Evolutionary conservation across 164 flowering plant genomes (phyloP).

Genomic region (Stephania cephalantha): DNA sequence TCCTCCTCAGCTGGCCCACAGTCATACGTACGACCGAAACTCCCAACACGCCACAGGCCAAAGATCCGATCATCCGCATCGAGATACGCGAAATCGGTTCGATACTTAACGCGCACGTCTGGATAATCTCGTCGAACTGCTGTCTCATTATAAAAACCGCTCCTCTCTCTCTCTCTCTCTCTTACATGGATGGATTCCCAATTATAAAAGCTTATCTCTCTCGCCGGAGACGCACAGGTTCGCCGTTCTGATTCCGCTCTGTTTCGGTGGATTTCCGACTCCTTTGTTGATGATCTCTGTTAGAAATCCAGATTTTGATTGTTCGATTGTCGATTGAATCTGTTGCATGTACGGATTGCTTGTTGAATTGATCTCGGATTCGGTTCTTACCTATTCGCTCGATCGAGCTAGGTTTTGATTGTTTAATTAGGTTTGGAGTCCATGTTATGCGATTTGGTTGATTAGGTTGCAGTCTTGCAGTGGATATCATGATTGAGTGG

Average conservation of each 20-base stretch:
- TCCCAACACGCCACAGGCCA: background rate
- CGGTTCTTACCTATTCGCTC: background rate
- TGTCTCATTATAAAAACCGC: background rate
- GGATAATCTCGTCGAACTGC: background rate
- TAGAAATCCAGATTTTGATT: background rate
- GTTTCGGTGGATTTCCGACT: background rate
- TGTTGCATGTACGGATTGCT: slow-evolving; percentile 1
- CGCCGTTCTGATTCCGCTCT: background rate
- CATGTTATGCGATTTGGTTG: too few relatives aligned
- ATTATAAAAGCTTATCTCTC: background rate
- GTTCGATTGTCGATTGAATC: background rate
- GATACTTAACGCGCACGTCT: background rate
- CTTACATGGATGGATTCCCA: background rate
- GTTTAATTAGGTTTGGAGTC: background rate
- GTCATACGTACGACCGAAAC: background rate
- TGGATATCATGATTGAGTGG: background rate
- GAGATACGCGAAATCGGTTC: background rate
- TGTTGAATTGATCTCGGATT: background rate
- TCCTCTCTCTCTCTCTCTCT: background rate
- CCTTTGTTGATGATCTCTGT: background rate
- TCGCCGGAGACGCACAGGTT: background rate
- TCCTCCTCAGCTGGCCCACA: background rate
- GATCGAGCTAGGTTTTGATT: background rate
- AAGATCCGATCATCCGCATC: background rate
- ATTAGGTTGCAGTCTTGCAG: too few relatives aligned